A percentile compares a stretch with the other conserved stretches of the same genome.
These are phyloP conservation scores for Pseudocercospora crystallina DNA, from an alignment of 2,329 filamentous ascomycete genomes.

Conservation along the genomic window DNA sequence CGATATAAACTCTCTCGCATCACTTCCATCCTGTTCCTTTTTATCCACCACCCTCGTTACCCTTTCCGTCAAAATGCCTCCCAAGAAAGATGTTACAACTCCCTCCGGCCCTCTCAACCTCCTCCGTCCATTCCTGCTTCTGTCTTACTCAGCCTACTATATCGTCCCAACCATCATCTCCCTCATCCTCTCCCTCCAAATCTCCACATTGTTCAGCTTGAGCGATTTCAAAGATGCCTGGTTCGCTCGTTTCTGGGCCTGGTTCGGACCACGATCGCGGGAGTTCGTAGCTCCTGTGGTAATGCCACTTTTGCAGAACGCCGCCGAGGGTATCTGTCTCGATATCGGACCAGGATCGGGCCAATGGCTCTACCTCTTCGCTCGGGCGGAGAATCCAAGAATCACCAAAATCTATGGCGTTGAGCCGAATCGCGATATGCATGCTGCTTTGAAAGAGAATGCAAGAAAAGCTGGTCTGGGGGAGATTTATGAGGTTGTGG, in stretches of 20 bases:
- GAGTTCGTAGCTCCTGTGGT: slow-evolving; percentile 46
- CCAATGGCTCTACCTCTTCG: slow-evolving; percentile 60
- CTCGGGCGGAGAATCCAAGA: slow-evolving; percentile 27
- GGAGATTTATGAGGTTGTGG: slow-evolving; percentile 61
- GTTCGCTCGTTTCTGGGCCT: slow-evolving; percentile 64
- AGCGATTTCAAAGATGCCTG: slow-evolving; percentile 46
- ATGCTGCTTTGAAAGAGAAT: slow-evolving; percentile 48
- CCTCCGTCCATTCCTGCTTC: slow-evolving; percentile 45
- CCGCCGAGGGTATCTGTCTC: slow-evolving; percentile 54
- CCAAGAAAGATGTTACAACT: slow-evolving; percentile 4
- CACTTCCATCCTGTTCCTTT: too few relatives aligned
- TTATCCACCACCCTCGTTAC: too few relatives aligned
- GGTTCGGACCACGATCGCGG: slow-evolving; percentile 53
- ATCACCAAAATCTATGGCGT: slow-evolving; percentile 58
- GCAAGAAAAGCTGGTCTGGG: slow-evolving; percentile 55
- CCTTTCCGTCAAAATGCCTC: slow-evolving; percentile 10
- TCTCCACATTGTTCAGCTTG: slow-evolving; percentile 28
- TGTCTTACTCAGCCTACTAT: slow-evolving; percentile 50
- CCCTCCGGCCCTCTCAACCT: slow-evolving; percentile 31
- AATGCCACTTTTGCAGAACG: slow-evolving; percentile 53
- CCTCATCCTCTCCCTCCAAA: slow-evolving; percentile 35
- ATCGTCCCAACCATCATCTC: slow-evolving; percentile 53
- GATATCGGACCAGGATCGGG: slow-evolving; percentile 65
- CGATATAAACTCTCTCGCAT: too few relatives aligned
- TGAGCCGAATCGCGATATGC: slow-evolving; percentile 61